phyloP scores from a whole-genome alignment of 169 alveolate genomes.

The Cryptosporidium canis region DNA sequence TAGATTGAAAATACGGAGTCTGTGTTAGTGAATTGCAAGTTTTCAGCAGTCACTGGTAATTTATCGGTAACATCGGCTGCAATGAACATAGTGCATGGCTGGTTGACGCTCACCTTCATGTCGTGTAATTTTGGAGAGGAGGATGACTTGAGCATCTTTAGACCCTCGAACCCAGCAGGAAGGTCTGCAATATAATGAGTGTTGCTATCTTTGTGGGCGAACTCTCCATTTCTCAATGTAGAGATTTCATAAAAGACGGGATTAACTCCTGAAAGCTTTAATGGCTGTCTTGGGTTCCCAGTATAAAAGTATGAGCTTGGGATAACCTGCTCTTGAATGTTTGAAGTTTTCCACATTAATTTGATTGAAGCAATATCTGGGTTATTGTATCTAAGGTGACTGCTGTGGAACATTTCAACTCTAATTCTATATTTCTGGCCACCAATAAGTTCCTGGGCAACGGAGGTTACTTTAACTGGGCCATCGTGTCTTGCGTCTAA shows the following conservation, averaged over 20 bases:
- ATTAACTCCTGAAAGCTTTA: conserved; percentile 83
- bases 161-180: conserved; percentile 82
- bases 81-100: conserved; percentile 76
- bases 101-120: conserved; percentile 75
- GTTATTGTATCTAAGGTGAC: conserved; percentile 80
- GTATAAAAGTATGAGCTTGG: conserved; percentile 83
- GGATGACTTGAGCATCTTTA: conserved; percentile 75
- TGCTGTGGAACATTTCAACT: conserved; percentile 85
- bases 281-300: conserved; percentile 81
- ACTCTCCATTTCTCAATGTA: conserved; percentile 85
- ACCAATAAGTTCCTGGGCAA: conserved; percentile 83
- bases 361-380: conserved; percentile 78
- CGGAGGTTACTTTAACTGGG: conserved; percentile 77
- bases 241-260: conserved; percentile 85
- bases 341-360: conserved; percentile 84
- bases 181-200: conserved; percentile 83
- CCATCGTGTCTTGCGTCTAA: conserved; percentile 76
- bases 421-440: conserved; percentile 85
- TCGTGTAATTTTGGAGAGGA: conserved; percentile 44
- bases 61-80: conserved; percentile 75
- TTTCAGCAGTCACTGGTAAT: conserved; percentile 75
- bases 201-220: conserved; percentile 83
- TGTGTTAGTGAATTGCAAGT: conserved; percentile 41
- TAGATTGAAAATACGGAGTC: conserved; percentile 76
- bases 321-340: conserved; percentile 81